These are phyloP conservation scores for Articulospora tetracladia DNA, from an alignment of 495 filamentous ascomycete genomes.

Conservation along the genomic window DNA sequence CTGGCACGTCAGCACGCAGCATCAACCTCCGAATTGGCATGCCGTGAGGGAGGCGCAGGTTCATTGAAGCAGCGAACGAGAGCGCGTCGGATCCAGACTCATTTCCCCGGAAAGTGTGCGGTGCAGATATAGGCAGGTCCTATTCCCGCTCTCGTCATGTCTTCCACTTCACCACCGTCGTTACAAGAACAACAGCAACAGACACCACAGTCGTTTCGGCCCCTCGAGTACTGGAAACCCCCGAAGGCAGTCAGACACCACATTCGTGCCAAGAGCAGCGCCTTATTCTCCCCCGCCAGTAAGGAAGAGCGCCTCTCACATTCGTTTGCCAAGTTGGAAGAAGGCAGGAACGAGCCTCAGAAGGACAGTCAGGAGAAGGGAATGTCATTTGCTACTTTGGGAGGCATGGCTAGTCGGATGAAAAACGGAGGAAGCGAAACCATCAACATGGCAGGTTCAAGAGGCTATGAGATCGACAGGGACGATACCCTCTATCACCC, in stretches of 20 bases:
- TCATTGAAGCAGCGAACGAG: no score
- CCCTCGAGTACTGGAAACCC: slow-evolving; percentile 27
- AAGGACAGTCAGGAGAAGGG: neutral
- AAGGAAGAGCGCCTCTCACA: neutral
- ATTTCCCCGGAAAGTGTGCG: no score
- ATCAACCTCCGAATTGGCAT: no score
- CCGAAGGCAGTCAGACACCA: slow-evolving; percentile 20
- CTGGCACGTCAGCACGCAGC: neutral
- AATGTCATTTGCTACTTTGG: slow-evolving; percentile 14
- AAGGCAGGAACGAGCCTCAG: neutral
- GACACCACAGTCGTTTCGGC: slow-evolving; percentile 9
- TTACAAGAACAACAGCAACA: neutral
- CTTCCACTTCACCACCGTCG: neutral
- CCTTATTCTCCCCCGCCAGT: neutral
- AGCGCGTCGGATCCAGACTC: no score
- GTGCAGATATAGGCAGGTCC: neutral
- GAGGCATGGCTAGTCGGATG: neutral
- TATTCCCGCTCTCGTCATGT: neutral
- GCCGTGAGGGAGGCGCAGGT: no score
- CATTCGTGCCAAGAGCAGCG: slow-evolving; percentile 15
- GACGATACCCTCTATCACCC: slow-evolving; percentile 16
- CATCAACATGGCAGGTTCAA: neutral
- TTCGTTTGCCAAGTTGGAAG: slow-evolving; percentile 9
- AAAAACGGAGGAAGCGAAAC: neutral
- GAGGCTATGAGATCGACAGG: slow-evolving; percentile 15